phyloP scores from a whole-genome alignment of 352 stramenopile species.

The Plasmopara muralis region DNA sequence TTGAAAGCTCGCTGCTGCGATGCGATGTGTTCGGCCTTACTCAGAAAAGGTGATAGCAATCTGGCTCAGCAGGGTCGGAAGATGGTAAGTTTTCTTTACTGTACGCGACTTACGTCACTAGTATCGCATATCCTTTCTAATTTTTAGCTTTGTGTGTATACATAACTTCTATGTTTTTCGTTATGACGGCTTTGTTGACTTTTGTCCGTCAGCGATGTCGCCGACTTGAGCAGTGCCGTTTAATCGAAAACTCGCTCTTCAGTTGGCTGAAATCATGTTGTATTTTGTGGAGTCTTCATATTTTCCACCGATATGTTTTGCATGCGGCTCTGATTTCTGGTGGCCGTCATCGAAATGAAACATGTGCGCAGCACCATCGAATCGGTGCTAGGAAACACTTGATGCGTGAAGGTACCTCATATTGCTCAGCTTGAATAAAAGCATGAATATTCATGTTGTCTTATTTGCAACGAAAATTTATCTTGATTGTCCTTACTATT shows the following conservation, averaged over 20 bases:
- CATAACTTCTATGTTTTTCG: background rate
- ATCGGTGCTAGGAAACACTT: too few species aligned
- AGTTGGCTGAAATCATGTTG: too few species aligned
- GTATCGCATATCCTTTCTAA: slow-evolving; percentile 12
- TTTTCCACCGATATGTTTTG: background rate
- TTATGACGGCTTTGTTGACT: background rate
- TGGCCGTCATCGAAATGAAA: slow-evolving; percentile 17
- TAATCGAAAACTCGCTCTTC: background rate
- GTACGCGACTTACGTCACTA: slow-evolving; percentile 12
- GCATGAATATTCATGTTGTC: background rate
- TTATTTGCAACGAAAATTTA: background rate
- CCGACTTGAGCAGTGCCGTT: too few species aligned
- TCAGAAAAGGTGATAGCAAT: background rate
- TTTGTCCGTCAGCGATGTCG: too few species aligned
- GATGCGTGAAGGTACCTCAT: too few species aligned
- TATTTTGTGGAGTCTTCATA: too few species aligned
- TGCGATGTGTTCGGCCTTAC: background rate
- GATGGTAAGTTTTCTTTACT: background rate
- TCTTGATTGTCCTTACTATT: background rate
- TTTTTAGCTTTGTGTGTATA: background rate
- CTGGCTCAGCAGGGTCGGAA: slow-evolving; percentile 3
- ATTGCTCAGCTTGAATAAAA: background rate
- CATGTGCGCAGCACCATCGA: slow-evolving; percentile 10
- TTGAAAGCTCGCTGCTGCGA: too few species aligned
- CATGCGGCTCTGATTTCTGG: slow-evolving; percentile 15